Evolutionary conservation across 108 stramenopile species (phyloP), one percentile per base, ranked within the genome.

Genomic region (Fistulifera solaris): DNA sequence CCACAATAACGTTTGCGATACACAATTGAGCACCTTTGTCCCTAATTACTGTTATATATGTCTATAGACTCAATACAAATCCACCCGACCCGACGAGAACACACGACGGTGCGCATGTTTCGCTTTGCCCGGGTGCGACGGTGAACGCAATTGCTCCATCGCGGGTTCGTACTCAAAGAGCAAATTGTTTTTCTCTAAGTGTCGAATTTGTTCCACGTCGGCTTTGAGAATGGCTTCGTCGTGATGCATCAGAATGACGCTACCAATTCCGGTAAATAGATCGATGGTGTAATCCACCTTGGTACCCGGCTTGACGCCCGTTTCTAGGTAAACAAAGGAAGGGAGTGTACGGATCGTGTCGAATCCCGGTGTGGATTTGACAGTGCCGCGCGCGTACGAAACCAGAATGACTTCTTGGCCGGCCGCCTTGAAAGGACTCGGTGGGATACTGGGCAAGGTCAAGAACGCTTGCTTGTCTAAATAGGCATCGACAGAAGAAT

Each of bases 401-500:
- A 92, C 90, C 5, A 92, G 64, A 67, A 88, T 85, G 6, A 83
- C 85, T 81, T 92, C 90, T 56, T 87, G 81, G 1, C 90, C 90
- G 41, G 77, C 64, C 2, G 84, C 86, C 59, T 86, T 87, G 42
- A 85, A 79, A 24, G 88, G 90, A 56, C 82, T 88, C 0, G 77
- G 79, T 17, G 85, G 85, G 13, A 78, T 79, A 27, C 67, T 63
- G 0, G 90, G 86, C 2, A 82, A 45, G 4, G 66, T 25, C 11
- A 51, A 35, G 48, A 90, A 87, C 43, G 69, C 66, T 48, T 75
- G 63, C 41, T 73, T 74, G 41, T 86, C 84, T 25, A 89, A 59
- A 53, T 80, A 90, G 16, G 76, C 61, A 64, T 93, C 89, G 17
- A 87, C 80, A 38, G 88, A 81, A 15, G 77, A 89, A 47, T 83